Conservation (phyloP, 73 alveolate species). For the Tetrahymena elliotti region DNA sequence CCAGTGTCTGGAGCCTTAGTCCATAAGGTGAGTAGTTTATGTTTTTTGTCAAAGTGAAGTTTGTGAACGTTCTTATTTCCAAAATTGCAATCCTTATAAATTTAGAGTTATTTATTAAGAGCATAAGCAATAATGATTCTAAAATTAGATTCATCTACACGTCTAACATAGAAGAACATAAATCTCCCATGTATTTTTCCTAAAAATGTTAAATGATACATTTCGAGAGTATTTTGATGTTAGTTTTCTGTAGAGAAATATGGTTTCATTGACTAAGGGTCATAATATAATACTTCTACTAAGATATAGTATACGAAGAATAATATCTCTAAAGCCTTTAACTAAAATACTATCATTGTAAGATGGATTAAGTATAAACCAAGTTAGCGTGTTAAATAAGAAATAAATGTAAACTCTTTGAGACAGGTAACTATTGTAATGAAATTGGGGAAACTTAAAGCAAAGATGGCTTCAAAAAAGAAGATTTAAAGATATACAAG, state of each 20-base stretch:
- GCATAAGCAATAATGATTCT: neutral
- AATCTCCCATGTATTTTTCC: neutral
- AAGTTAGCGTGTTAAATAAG: neutral
- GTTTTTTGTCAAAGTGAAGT: neutral
- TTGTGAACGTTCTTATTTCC: neutral
- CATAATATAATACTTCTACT: neutral
- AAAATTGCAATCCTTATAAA: neutral
- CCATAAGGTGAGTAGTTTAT: neutral
- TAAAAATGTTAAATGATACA: neutral
- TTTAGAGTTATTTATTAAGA: neutral
- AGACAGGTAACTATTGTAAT: neutral
- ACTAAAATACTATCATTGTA: neutral
- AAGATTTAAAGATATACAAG: neutral
- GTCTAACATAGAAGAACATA: neutral
- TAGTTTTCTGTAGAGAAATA: neutral
- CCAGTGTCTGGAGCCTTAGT: neutral
- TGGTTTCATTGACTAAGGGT: neutral
- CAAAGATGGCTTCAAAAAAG: neutral
- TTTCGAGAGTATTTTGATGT: neutral
- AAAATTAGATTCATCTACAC: neutral
- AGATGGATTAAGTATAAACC: neutral
- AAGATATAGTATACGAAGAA: neutral
- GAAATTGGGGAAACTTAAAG: neutral
- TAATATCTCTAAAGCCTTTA: neutral
- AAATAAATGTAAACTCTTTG: neutral